These are phyloP conservation scores for Peribolospora baueri DNA, from an alignment of 768 basidiomycete genomes.

Conservation along the genomic window DNA sequence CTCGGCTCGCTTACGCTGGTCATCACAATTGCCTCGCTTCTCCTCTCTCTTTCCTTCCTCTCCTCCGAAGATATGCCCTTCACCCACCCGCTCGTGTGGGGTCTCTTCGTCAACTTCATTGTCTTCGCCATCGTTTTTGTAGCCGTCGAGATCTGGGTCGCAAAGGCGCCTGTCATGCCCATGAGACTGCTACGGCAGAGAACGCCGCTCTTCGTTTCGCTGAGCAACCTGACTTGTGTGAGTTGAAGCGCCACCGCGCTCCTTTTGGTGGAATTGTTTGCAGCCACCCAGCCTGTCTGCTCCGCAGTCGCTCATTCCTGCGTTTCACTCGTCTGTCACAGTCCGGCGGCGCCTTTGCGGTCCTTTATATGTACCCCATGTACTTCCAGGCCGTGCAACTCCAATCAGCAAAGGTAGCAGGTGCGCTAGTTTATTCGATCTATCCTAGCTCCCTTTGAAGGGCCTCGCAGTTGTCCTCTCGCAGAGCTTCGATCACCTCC, in stretches of 20 bases:
- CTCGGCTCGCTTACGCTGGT: conserved; percentile 63
- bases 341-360: not conserved
- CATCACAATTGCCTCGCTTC: conserved; percentile 14
- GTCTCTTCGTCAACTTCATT: conserved; percentile 35
- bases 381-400: conserved; percentile 66
- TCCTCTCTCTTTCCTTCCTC: conserved; percentile 17
- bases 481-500: no score
- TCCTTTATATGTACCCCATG: conserved; percentile 60
- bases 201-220: no score
- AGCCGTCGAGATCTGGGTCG: conserved; percentile 50
- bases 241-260: no score
- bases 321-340: no score
- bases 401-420: conserved; percentile 41
- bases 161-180: conserved; percentile 75
- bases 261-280: no score
- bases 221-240: no score
- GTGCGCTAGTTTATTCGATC: conserved; percentile 19
- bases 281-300: no score
- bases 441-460: not conserved
- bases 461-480: no score
- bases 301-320: no score
- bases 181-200: conserved; percentile 32
- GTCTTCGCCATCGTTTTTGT: conserved; percentile 39
- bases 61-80: conserved; percentile 44
- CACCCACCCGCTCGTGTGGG: conserved; percentile 38